Percentiles rank a stretch among this genome's conserved stretches.
Evolutionary conservation across 345 rosid genomes (phyloP).

Genomic region (Litchi chinensis): DNA sequence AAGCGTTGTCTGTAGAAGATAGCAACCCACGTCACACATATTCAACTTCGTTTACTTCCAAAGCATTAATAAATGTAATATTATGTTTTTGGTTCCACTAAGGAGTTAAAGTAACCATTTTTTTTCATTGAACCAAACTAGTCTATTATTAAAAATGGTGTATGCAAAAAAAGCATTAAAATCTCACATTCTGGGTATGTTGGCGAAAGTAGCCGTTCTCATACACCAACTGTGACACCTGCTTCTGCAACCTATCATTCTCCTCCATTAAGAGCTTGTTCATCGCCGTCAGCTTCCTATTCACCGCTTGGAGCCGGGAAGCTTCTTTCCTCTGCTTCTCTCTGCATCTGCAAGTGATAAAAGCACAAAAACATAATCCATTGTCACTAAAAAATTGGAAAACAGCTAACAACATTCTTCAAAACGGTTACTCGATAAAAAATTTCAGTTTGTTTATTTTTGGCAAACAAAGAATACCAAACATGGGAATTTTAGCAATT

Average conservation of each 20-base stretch:
- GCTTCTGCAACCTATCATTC: constrained; percentile 99
- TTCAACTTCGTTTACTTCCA: not conserved
- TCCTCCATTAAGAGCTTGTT: constrained; percentile 99
- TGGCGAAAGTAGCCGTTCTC: constrained; percentile 98
- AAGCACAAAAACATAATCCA: constrained; percentile 18
- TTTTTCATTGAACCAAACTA: not conserved
- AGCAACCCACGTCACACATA: constrained; percentile 16
- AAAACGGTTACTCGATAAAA: not conserved
- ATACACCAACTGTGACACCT: constrained; percentile 94
- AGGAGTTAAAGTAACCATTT: not conserved
- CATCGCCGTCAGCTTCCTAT: constrained; percentile 94
- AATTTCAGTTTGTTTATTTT: not conserved
- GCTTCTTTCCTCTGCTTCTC: constrained; percentile 99
- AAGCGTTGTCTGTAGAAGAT: constrained; percentile 67
- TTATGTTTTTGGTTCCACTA: not conserved
- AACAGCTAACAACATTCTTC: not conserved
- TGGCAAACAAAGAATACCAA: not conserved
- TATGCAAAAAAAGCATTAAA: not conserved
- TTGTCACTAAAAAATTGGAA: not conserved
- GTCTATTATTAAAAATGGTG: not conserved
- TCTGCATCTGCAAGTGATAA: constrained; percentile 67
- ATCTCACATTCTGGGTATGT: constrained; percentile 80
- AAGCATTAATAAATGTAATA: not conserved
- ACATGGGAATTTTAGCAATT: not conserved
- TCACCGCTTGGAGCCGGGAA: constrained; percentile 97